phyloP scores from a whole-genome alignment of 345 rosid genomes.

The Heritiera littoralis region DNA sequence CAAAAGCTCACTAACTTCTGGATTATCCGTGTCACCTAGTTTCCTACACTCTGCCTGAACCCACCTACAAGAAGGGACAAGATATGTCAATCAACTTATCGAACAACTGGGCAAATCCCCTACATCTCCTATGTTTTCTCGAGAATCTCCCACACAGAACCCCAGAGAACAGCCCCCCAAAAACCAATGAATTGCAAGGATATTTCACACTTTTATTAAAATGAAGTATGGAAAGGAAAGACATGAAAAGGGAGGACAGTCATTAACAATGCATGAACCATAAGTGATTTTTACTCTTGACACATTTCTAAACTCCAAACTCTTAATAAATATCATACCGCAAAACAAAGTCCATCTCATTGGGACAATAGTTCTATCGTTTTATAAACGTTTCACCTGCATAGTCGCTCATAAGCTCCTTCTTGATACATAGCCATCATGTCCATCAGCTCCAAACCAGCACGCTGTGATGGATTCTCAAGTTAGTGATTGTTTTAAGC shows the following conservation, averaged over 20 bases:
- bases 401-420: constrained; percentile 96
- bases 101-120: neutral
- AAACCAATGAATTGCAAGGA: neutral
- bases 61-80: constrained; percentile 64
- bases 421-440: constrained; percentile 94
- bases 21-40: constrained; percentile 89
- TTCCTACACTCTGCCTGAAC: constrained; percentile 98
- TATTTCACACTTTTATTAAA: neutral
- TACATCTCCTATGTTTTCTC: neutral
- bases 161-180: neutral
- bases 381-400: constrained; percentile 60
- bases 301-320: neutral
- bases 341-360: neutral
- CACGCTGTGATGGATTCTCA: constrained; percentile 63
- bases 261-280: neutral
- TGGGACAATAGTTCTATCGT: neutral
- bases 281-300: neutral
- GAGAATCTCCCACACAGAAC: neutral
- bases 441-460: constrained; percentile 98
- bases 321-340: neutral
- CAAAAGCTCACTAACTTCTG: constrained; percentile 86
- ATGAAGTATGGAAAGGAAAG: neutral
- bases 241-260: neutral
- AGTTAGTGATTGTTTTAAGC: constrained; percentile 23
- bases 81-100: neutral